Evolutionary conservation across 108 stramenopile genomes (phyloP), one percentile per base, ranked within the genome.

Genomic region (Cyclostephanos tholiformis): DNA sequence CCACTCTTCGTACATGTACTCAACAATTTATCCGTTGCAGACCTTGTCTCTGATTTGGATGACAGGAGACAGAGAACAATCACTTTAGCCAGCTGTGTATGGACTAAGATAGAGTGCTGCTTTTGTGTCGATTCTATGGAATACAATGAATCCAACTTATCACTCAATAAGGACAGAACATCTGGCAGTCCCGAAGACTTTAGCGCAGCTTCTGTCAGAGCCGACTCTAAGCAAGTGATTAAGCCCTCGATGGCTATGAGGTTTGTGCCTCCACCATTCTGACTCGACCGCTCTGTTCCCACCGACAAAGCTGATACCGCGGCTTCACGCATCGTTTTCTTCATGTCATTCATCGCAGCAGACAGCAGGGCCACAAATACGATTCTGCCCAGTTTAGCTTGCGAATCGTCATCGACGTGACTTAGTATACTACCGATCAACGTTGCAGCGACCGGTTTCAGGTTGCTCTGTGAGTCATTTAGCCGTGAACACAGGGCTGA

Each of bases 381-480:
- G 48, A 88, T 62, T 67, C 83, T 89, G 7, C 90, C 91, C 20
- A 93, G 72, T 69, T 89, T 91, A 26, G 79, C 80, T 57, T 93
- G 92, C 2, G 88, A 69, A 9, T 76, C 16, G 22, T 77, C 84
- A 59, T 94, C 95, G 43, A 88, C 77, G 23, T 61, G 76, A 30
- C 80, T 83, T 2, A 96, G 69, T 30, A 94, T 58, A 0, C 53
- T 52, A 16, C 83, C 91, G 58, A 96, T 89, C 4, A 83, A 36
- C 29, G 79, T 61, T 27, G 92, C 93, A 25, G 95, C 91, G 29
- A 94, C 30, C 26, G 95, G 95, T 62, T 93, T 94, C 19, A 96
- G 74, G 78, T 96, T 96, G 65, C 90, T 91, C 68, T 96, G 95
- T 20, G 93, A 89, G 76, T 96, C 95, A 58, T 79, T 79, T 27